Base-by-base conservation (phyloP, 2,329 filamentous ascomycete species). In the Helotiales sp. region DNA sequence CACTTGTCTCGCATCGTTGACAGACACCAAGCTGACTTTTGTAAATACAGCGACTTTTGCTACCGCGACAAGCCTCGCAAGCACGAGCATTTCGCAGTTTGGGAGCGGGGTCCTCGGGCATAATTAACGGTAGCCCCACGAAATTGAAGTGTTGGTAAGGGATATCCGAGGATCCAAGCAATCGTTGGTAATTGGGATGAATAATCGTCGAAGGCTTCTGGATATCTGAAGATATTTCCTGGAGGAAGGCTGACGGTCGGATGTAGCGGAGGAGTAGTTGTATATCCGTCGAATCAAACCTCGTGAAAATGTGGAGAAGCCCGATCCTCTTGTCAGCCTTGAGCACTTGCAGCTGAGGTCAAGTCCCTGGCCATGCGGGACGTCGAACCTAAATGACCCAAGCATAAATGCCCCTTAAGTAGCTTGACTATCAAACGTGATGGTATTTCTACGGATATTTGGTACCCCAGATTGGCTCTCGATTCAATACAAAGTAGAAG, bases 41-140 rank as follows among this genome's bases (percentile, higher is more conserved):
- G 30, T 66, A 69, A 12, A 65, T 61, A 48, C 68, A 70, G 8
- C 64, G 63, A 33, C 66, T 69, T 44, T 70, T 70, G 52, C 66
- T 67, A 10, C 59, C 64, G 33, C 68, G 53, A 36, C 68, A 70
- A 31, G 65, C 59, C 54, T 70, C 68, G 36, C 68, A 70, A n/a
- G 68, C 68, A 56, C 65, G 65, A 47, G 68, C 66, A 55, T 69
- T 70, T 40, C 67, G 63, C 29, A 59, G 50, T 51, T 64, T 64
- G 10, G 60, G 52, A 8, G 55, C 38, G 33, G 44, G 10, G 50
- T 50, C 55, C 27, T 58, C 56, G 24, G 51, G 44, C 56, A 58
- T 58, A 22, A 19, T 40, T 8, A 22, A 19, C n/a, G 17, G 15
- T 4, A 40, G 5, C 8, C 17, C 22, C 22, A 38, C 9, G 34